Base-by-base conservation (phyloP, 2,329 filamentous ascomycete species). In the Boeremia lycopersici region DNA sequence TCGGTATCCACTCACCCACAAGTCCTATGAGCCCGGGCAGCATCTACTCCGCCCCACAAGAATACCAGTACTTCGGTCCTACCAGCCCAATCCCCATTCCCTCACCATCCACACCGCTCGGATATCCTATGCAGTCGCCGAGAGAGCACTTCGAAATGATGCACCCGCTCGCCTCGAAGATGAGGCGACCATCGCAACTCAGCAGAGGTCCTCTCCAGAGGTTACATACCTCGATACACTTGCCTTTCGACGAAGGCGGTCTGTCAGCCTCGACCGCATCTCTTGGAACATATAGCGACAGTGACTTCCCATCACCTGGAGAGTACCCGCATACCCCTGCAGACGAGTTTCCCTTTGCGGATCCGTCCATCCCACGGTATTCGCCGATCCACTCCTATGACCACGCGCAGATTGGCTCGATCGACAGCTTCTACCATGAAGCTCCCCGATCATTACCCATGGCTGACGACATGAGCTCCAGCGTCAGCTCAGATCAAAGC, bases 261-360 rank as follows among this genome's bases (percentile, higher is more conserved):
- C 65, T 78, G 34, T 80, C 79, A 23, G 73, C 74, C 17, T 80
- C 79, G 4, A 77, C 76, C 7, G 76, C 76, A 43, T 79, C 79
- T 6, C 64, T 79, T 19, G 76, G 76, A 45, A 79, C 78, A 13
- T 81, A 77, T 62, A 76, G 77, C 48, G 78, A 80, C 53, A 77
- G 77, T 49, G 79, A 80, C 56, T 80, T 77, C 53, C 75, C 76
- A 29, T 79, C 78, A 17, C 79, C 79, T 11, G 66, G 75, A 55
- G 79, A 81, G 51, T 80, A 75, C 51, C 77, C 79, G 15, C 74
- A 76, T 10, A 80, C 79, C 15, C 77, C 79, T 25, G 76, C 77
- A 8, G 76, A 77, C 17, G 78, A 78, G 39, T 73, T 74, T 41
- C 67, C 71, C 6, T 77, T 76, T 57, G 65, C 71, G 35, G 76